Conservation (phyloP, 192 early-diverging fungal genomes). For the Rhizoclosmatium sp. region DNA sequence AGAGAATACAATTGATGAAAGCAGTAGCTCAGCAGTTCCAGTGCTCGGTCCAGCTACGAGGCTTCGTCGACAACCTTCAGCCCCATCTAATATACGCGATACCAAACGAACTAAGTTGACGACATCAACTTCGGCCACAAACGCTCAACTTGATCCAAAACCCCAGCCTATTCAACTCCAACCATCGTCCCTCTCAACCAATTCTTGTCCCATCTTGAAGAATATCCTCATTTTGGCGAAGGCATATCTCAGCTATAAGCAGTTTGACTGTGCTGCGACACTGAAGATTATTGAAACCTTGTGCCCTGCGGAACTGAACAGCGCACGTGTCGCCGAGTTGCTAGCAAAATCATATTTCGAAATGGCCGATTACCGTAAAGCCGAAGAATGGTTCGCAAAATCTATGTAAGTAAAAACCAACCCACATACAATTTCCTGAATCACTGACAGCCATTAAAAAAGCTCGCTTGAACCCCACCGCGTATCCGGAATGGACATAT, state of each 20-base stretch:
- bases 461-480: conserved; percentile 75
- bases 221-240: conserved; percentile 15
- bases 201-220: background rate
- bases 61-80: background rate
- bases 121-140: background rate
- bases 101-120: conserved; percentile 24
- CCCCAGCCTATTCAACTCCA: background rate
- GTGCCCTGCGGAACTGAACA: conserved; percentile 15
- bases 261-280: conserved; percentile 37
- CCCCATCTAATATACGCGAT: conserved; percentile 27
- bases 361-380: conserved; percentile 31
- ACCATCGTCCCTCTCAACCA: background rate
- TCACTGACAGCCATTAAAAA: background rate
- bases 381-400: conserved; percentile 35
- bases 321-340: conserved; percentile 35
- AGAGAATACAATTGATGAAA: too few relatives aligned
- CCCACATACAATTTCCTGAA: background rate
- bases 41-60: conserved; percentile 1
- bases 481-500: conserved; percentile 82
- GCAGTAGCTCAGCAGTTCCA: background rate
- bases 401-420: conserved; percentile 5
- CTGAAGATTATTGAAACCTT: conserved; percentile 28
- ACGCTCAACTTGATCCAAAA: background rate
- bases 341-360: conserved; percentile 34
- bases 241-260: conserved; percentile 28